Base-by-base conservation (phyloP, 306 rosid genomes). In the Inga oerstediana region DNA sequence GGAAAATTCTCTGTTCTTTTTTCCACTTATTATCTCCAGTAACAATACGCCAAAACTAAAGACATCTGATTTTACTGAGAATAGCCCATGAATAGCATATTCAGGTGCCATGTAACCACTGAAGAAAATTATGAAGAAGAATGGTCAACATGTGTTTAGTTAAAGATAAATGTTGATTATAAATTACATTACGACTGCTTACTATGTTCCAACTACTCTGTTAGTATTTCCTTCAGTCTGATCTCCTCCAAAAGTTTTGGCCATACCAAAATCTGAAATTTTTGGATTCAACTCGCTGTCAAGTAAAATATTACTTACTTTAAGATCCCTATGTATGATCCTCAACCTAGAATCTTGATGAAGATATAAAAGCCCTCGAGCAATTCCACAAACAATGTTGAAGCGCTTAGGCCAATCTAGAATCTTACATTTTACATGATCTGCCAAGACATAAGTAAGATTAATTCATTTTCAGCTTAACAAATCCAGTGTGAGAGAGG, bases 361-460 rank as follows among this genome's bases (percentile, higher is more conserved):
- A 62, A 92, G 96, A 83, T 92, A 92, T 5, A 92, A 46, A 44
- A 90, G 90, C 37, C 96, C 92, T 17, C 90, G 84, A 0, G 89
- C 90, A 54, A 92, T 66, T 66, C 93, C 96, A 24, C 61, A 54
- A 30, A 85, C 58, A 35, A 89, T 87, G 76, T 81, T 72, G 80
- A 85, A 83, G 70, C 89, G 90, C 77, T 67, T 83, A 51, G 85
- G 27, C 92, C 92, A 89, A 66, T 87, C 86, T 43, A 89, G 41
- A 58, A 24, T 8, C 37, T 69, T 79, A 20, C 69, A 41, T 69
- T 75, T 84, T 34, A n/a, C 70, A 32, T 74, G 43, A 87, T 84
- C 90, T 87, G 84, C 19, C 10, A 84, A 81, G 74, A 59, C 0
- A 13, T 34, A 30, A 34, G 34, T 17, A 45, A 45, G 64, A 72